These are phyloP conservation scores for Candida ovalis DNA, from an alignment of 805 yeast species.

Conservation along the genomic window DNA sequence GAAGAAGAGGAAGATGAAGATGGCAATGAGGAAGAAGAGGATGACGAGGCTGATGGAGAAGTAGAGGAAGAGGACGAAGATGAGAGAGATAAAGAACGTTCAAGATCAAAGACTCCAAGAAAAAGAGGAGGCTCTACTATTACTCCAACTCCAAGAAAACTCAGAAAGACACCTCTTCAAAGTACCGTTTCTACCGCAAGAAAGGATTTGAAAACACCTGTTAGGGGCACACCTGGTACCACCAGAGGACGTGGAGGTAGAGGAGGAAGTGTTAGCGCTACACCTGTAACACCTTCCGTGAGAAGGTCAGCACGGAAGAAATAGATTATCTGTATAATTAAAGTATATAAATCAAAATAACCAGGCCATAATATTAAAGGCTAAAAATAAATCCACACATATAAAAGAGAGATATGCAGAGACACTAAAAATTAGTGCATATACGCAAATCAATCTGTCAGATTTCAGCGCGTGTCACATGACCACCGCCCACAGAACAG, in stretches of 20 bases:
- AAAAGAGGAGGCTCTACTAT: constrained; percentile 5
- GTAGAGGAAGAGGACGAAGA: constrained; percentile 1
- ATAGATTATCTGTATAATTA: constrained; percentile 2
- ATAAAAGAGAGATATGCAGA: too few species aligned
- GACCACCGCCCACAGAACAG: background rate
- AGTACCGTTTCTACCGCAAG: background rate
- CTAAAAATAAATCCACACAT: too few species aligned
- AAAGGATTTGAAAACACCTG: constrained; percentile 10
- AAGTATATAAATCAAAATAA: too few species aligned
- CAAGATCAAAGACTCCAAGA: constrained; percentile 10
- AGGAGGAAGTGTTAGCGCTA: background rate
- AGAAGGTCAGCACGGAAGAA: constrained; percentile 21
- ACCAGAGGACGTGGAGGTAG: background rate
- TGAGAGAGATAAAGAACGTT: constrained; percentile 4
- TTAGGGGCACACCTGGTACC: constrained; percentile 11
- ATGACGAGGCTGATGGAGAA: constrained; percentile 1
- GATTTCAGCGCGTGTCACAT: background rate
- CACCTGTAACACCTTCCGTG: constrained; percentile 17
- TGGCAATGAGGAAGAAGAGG: constrained; percentile 2
- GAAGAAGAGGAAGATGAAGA: constrained; percentile 4
- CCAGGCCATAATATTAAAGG: too few species aligned
- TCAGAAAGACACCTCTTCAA: constrained; percentile 14
- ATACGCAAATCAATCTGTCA: too few species aligned
- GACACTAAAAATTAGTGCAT: too few species aligned
- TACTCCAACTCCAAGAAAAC: constrained; percentile 13